phyloP scores from a whole-genome alignment of 345 rosid species.

The Dovyalis caffra region DNA sequence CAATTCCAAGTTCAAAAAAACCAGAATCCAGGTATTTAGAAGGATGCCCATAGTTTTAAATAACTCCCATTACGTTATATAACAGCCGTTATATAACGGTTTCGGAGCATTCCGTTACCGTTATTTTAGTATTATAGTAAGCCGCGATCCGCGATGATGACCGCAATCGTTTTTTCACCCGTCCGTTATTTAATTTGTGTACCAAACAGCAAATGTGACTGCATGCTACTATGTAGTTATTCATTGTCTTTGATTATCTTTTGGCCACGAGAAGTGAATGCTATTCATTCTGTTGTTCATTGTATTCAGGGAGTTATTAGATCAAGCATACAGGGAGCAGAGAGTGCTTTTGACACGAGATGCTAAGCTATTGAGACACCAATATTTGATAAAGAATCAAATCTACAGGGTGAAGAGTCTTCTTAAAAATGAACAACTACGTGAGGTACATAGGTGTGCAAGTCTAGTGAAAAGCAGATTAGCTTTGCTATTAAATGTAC shows the following conservation, averaged over 20 bases:
- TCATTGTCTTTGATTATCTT: neutral
- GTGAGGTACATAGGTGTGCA: slow-evolving; percentile 40
- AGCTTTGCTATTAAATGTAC: neutral
- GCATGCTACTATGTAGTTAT: neutral
- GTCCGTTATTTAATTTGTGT: no score
- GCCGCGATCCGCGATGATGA: no score
- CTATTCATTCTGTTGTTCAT: neutral
- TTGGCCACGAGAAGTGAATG: neutral
- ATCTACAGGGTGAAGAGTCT: slow-evolving; percentile 76
- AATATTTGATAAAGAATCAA: slow-evolving; percentile 70
- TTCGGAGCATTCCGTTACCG: no score
- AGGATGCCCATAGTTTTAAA: no score
- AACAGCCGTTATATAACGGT: no score
- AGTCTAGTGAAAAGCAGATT: neutral
- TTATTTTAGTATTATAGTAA: no score
- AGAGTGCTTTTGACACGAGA: slow-evolving; percentile 89
- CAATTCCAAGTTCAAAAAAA: slow-evolving; percentile 60
- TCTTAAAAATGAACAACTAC: slow-evolving; percentile 85
- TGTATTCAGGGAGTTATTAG: slow-evolving; percentile 66
- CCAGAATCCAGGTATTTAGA: slow-evolving; percentile 67
- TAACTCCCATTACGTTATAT: no score
- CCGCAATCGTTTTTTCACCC: no score
- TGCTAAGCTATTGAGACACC: slow-evolving; percentile 78
- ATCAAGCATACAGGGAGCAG: slow-evolving; percentile 69
- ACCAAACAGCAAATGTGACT: no score